These are phyloP conservation scores for Arachis monticola DNA, from an alignment of 331 rosid species.

Conservation along the genomic window DNA sequence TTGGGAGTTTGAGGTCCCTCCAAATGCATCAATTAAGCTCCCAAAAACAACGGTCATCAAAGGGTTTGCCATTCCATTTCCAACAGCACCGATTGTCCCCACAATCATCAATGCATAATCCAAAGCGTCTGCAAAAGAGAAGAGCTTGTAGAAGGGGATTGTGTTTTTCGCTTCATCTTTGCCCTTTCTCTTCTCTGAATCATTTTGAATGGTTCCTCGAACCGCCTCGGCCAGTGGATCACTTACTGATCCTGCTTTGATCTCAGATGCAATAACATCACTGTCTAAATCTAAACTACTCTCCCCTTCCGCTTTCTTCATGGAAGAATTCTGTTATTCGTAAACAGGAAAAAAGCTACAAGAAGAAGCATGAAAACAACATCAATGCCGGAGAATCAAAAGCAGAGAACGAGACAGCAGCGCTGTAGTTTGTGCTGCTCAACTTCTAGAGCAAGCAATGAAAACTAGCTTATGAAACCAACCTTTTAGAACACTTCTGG, in stretches of 20 bases:
- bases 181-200: slow-evolving; percentile 33
- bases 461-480: not conserved
- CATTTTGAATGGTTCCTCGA: not conserved
- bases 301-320: slow-evolving; percentile 34
- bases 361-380: not conserved
- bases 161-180: slow-evolving; percentile 42
- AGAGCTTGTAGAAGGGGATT: slow-evolving; percentile 63
- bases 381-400: not conserved
- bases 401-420: too few relatives aligned
- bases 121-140: slow-evolving; percentile 60
- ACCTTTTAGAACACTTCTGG: not conserved
- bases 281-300: slow-evolving; percentile 28
- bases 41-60: slow-evolving; percentile 60
- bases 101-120: slow-evolving; percentile 54
- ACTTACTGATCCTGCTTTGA: not conserved
- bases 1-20: slow-evolving; percentile 34
- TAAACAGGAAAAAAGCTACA: not conserved
- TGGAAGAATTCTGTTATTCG: slow-evolving; percentile 4
- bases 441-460: not conserved
- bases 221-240: not conserved
- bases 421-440: not conserved
- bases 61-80: slow-evolving; percentile 53
- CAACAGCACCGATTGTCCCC: slow-evolving; percentile 59
- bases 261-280: not conserved
- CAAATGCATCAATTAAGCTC: slow-evolving; percentile 53